Conservation (phyloP, 192 early-diverging fungal species). For the Gigaspora rosea region DNA sequence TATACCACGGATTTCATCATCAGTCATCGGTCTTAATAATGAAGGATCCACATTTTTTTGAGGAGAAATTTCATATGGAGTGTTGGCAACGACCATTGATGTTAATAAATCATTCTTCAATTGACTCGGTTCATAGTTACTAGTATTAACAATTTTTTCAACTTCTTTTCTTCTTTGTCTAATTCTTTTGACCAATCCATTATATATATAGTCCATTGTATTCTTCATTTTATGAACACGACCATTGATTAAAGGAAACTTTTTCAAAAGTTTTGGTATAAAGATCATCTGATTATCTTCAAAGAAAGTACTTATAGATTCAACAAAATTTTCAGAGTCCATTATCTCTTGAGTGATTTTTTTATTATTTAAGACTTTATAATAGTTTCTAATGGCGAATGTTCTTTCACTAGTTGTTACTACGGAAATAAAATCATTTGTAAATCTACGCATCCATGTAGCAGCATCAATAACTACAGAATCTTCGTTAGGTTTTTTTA, state of each 20-base stretch:
- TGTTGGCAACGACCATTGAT: slow-evolving; percentile 11
- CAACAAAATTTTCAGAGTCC: slow-evolving; percentile 12
- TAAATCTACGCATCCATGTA: slow-evolving; percentile 28
- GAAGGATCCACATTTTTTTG: slow-evolving; percentile 2
- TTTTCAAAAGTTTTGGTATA: slow-evolving; percentile 16
- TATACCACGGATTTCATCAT: slow-evolving; percentile 19
- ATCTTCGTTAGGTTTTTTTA: neutral
- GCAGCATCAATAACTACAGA: neutral
- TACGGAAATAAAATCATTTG: slow-evolving; percentile 8
- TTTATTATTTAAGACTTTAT: slow-evolving; percentile 10
- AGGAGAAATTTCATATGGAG: neutral
- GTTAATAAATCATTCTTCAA: neutral
- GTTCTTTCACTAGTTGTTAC: slow-evolving; percentile 3
- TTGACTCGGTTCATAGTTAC: neutral
- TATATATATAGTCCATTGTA: neutral
- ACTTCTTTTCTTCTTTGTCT: slow-evolving; percentile 27
- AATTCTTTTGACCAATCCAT: neutral
- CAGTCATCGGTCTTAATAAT: slow-evolving; percentile 14
- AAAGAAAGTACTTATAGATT: neutral
- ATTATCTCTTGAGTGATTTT: slow-evolving; percentile 1
- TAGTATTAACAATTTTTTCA: neutral
- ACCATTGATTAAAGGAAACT: slow-evolving; percentile 2
- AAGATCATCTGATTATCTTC: slow-evolving; percentile 16
- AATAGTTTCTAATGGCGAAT: neutral
- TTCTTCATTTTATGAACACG: neutral